These are phyloP conservation scores for Helminthosporium solani DNA, from an alignment of 2,329 filamentous ascomycete species.

Conservation along the genomic window DNA sequence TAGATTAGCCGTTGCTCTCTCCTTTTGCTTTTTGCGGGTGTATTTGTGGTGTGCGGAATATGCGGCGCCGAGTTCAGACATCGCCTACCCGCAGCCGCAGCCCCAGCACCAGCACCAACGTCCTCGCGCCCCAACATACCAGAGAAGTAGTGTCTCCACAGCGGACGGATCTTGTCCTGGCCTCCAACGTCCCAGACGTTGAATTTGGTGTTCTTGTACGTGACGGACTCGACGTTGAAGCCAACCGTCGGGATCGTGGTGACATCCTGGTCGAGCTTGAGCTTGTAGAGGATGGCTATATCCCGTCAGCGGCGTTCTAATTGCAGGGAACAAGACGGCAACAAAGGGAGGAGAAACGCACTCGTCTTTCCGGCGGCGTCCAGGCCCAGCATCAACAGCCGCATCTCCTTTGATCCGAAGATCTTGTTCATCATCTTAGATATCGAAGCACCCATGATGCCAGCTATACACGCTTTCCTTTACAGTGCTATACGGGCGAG, in stretches of 20 bases:
- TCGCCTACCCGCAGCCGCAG: slow-evolving; percentile 31
- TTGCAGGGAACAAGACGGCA: too few species aligned
- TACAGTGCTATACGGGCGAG: slow-evolving; percentile 3
- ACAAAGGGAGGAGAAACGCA: slow-evolving; percentile 34
- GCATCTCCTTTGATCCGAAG: slow-evolving; percentile 99
- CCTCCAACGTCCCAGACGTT: slow-evolving; percentile 99
- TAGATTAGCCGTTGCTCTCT: slow-evolving; percentile 10
- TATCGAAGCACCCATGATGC: slow-evolving; percentile 82
- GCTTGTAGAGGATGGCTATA: slow-evolving; percentile 91
- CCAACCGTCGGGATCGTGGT: slow-evolving; percentile 99
- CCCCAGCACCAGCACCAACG: slow-evolving; percentile 5
- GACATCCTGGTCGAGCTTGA: slow-evolving; percentile 98
- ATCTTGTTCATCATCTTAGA: slow-evolving; percentile 98
- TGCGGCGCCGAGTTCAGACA: slow-evolving; percentile 12
- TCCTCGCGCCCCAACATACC: slow-evolving; percentile 48
- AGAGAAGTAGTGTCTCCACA: slow-evolving; percentile 99
- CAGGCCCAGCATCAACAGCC: slow-evolving; percentile 93
- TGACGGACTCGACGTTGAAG: slow-evolving; percentile 99
- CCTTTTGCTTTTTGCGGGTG: background rate
- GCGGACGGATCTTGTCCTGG: slow-evolving; percentile 99
- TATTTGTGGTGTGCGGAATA: background rate
- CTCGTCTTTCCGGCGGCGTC: slow-evolving; percentile 98
- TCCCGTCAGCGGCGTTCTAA: too few species aligned
- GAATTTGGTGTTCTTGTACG: slow-evolving; percentile 99
- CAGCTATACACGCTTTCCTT: slow-evolving; percentile 27